Evolutionary conservation across 75 land plant genomes (phyloP).

Genomic region (Isoetes taiwanensis): DNA sequence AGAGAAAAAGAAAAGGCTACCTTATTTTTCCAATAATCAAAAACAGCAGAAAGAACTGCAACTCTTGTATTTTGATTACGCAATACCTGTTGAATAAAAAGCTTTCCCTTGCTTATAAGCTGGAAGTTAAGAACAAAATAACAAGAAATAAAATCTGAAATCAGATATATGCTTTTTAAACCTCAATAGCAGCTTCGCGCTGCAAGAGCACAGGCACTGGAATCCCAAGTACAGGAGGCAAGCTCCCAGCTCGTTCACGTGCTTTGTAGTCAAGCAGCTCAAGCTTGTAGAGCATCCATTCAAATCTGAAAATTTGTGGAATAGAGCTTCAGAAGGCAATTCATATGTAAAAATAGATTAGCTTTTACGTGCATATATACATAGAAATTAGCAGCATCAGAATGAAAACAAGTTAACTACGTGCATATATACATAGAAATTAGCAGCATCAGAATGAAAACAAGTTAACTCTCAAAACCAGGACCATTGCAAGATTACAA

Average conservation of each 20-base stretch:
- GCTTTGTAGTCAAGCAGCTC: conserved; percentile 83
- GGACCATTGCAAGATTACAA: too few relatives aligned
- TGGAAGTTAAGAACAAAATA: too few relatives aligned
- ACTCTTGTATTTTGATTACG: conserved; percentile 28
- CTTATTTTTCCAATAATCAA: conserved; percentile 83
- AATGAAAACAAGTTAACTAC: too few relatives aligned
- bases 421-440: too few relatives aligned
- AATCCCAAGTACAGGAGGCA: conserved; percentile 49
- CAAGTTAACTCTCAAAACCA: too few relatives aligned
- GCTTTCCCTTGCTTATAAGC: too few relatives aligned
- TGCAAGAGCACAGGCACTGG: conserved; percentile 66
- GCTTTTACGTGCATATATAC: too few relatives aligned
- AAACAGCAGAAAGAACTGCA: conserved; percentile 63
- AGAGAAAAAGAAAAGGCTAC: conserved; percentile 18
- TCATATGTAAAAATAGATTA: background rate
- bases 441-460: too few relatives aligned
- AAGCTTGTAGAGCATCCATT: conserved; percentile 58
- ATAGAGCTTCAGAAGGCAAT: too few relatives aligned
- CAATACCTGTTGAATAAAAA: conserved; percentile 44
- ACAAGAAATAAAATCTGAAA: background rate
- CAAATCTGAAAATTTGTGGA: conserved; percentile 59
- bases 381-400: too few relatives aligned
- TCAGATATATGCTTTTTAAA: background rate
- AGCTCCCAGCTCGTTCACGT: conserved; percentile 63
- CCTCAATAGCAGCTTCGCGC: conserved; percentile 71